Base-by-base conservation (phyloP, 257 asterid species). In the Paraleonurus japonicus region DNA sequence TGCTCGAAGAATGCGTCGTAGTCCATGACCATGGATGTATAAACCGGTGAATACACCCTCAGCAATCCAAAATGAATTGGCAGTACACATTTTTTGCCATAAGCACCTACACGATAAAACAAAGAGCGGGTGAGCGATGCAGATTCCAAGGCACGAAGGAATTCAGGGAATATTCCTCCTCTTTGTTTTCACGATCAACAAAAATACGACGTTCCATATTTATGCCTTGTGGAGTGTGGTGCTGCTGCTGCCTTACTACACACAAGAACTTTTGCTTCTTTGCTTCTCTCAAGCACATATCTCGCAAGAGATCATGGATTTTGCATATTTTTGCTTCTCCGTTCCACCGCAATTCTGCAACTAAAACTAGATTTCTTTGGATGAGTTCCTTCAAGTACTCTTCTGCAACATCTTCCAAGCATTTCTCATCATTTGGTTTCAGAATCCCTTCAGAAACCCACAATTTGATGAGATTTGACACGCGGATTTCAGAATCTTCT, bases 291-390 rank as follows among this genome's bases (percentile, higher is more conserved):
- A 57, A 8, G 66, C 67, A 54, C 1, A 54, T 15, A 10, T 54
- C 55, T 41, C 67, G 30, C 30, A 54, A 35, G 12, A 55, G 15
- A 58, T 54, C 74, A 55, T 69, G 74, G 12, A 69, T 53, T 4
- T 17, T 32, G 65, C 53, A 53, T 9, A 13, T 2, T 17, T 69
- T 70, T 35, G 41, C 39, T 12, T 35, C 5, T 15, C 35, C 67
- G 19, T 4, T 20, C 26, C 11, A 13, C 13, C 37, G 16, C 16
- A 2, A 17, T 70, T 47, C 23, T 3, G 2, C 8, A 5, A 13
- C 55, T 5, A 47, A 13, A 47, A 47, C 16, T 0, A 47, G 20
- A 47, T 47, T 47, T 47, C 55, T 47, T 15, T 47, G 7, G 22
- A 16, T 13, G 16, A 47, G 55, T n/a, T 47, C 23, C 1, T n/a